Evolutionary conservation across 768 basidiomycete species (phyloP).

Genomic region (Pleurotus djamor): DNA sequence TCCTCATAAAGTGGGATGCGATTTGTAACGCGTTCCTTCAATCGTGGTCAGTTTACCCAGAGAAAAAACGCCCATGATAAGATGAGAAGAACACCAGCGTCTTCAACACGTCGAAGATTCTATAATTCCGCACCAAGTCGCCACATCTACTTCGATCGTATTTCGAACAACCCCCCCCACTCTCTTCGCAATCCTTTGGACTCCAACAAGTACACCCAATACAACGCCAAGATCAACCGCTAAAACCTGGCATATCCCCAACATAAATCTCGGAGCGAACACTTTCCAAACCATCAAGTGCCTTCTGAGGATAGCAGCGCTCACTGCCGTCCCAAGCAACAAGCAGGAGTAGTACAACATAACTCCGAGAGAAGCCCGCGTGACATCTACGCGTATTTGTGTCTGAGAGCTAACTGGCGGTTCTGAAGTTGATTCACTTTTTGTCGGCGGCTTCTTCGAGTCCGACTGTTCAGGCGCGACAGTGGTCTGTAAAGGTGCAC

Average conservation of each 20-base stretch:
- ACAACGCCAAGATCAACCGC: conserved; percentile 71
- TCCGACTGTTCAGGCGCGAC: neutral
- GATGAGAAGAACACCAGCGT: too few relatives aligned
- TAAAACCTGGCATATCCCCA: conserved; percentile 61
- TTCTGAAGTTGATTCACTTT: conserved; percentile 11
- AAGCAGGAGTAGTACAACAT: conserved; percentile 68
- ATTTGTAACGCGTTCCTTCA: too few relatives aligned
- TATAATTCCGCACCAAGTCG: too few relatives aligned
- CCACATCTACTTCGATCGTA: neutral
- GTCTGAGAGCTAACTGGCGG: conserved; percentile 16
- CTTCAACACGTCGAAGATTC: too few relatives aligned
- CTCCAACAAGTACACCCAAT: conserved; percentile 60
- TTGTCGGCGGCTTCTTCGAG: neutral
- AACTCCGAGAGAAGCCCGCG: conserved; percentile 60
- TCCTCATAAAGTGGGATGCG: too few relatives aligned
- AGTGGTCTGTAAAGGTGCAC: conserved; percentile 50
- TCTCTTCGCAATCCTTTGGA: conserved; percentile 34
- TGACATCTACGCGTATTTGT: conserved; percentile 34
- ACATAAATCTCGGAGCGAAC: conserved; percentile 94
- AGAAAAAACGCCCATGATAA: too few relatives aligned
- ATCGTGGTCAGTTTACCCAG: too few relatives aligned
- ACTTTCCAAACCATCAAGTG: conserved; percentile 99
- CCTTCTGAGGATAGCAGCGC: conserved; percentile 72
- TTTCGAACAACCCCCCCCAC: conserved; percentile 22
- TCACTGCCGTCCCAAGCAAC: conserved; percentile 66